Evolutionary conservation across 495 filamentous ascomycete genomes (phyloP), one percentile per base, ranked within the genome.

Genomic region (Aspergillus bridgeri): DNA sequence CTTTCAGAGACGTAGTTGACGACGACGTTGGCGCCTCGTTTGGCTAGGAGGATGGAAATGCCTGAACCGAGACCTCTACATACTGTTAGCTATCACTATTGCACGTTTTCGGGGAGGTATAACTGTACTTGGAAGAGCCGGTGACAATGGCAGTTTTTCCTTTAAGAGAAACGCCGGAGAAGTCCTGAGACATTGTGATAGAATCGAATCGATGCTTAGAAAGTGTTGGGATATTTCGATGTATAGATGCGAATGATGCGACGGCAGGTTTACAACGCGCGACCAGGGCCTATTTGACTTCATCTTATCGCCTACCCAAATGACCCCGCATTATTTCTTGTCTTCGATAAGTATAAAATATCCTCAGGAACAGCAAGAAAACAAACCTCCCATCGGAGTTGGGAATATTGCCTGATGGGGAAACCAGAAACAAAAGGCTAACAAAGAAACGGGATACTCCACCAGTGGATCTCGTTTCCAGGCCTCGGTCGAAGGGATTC

Each of bases 61-160:
- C 60, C 71, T 8, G 59, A 52, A 0, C 72, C 72, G 45, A 75
- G 45, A 15, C 45, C 45, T 47, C 46, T 59, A 38, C 18, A 17
- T 42, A 44, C 51, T 13, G 20, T 42, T 22, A 19, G 44, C 33
- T 38, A 38, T 15, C 33, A 11, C 3, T 3, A n/a, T 22, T 7
- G 44, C 25, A 21, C 20, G n/a, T n/a, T n/a, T n/a, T n/a, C 47
- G 18, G 19, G 44, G 23, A 51, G 33, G 38, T 22, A 22, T 27
- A 13, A 25, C 25, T 42, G 6, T 53, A 59, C 70, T 83, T 68
- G 29, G 83, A 85, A 62, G 78, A 80, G 6, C 82, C 82, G 6
- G 82, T 85, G 27, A 84, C 69, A 60, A 85, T 80, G 22, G 82
- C 82, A 24, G 69, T 77, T 65, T 84, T 84, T 21, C 81, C 80